Evolutionary conservation across 2,329 filamentous ascomycete species (phyloP), one percentile per base, ranked within the genome.

Genomic region (Fusarium sp.): DNA sequence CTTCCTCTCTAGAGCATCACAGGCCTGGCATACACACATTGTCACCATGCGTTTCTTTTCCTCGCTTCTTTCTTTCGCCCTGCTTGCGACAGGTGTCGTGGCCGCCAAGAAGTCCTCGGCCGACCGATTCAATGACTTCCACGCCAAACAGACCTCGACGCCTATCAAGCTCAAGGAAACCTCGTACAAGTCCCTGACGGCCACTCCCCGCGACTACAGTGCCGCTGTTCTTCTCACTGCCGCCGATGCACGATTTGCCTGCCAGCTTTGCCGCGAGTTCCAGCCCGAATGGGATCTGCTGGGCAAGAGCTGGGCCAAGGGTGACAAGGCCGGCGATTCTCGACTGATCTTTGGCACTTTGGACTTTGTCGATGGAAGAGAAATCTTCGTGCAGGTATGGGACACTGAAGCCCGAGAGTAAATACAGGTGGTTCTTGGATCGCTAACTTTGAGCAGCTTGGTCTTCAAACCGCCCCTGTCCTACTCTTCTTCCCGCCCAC

Each of bases 231-330:
- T 99, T 15, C 84, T 99, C 70, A 99, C 96, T 2, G 96, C 96
- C 38, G 82, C 94, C 75, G 94, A 97, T 71, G 76, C 89, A 33
- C 89, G 93, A 61, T 98, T 93, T 77, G 93, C 92, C 63, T 99
- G 96, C 79, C 84, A 90, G 70, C 84, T 98, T 49, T 99, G 96
- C 80, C 88, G 89, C 53, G 93, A 97, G 54, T 97, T 99, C 80
- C 92, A 97, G 79, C 92, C 94, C 2, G 96, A 99, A 81, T 99
- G 94, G 92, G 92, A 97, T 57, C 80, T 98, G 55, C 82, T 99
- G 56, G 89, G 88, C 55, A 92, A 89, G 80, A 96, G 92, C 81
- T 99, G 96, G 96, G 85, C 86, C 66, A 94, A 92, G 79, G 94
- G 93, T 9, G 92, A 97, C 80, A 93, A 91, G 83, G 84, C 88